phyloP scores from a whole-genome alignment of 345 rosid species.

The Abelmoschus esculentus region DNA sequence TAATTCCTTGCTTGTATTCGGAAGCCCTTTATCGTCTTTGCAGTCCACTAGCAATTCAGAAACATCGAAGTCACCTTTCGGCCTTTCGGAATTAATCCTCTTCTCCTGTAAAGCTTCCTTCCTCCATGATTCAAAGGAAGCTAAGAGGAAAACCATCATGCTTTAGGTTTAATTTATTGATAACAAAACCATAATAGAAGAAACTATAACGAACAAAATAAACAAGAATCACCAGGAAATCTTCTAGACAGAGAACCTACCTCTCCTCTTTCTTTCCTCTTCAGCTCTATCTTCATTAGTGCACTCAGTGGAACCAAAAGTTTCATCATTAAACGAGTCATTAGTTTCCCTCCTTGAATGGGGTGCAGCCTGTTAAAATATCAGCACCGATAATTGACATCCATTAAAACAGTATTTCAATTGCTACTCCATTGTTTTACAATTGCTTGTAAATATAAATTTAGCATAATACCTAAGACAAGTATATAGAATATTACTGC shows the following conservation, averaged over 20 bases:
- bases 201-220: not conserved
- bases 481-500: not conserved
- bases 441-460: not conserved
- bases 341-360: slow-evolving; percentile 55
- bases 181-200: slow-evolving; percentile 10
- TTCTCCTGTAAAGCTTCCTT: slow-evolving; percentile 80
- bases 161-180: slow-evolving; percentile 15
- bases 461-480: not conserved
- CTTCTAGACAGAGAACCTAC: slow-evolving; percentile 27
- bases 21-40: slow-evolving; percentile 45
- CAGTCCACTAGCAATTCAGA: slow-evolving; percentile 53
- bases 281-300: slow-evolving; percentile 82
- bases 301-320: slow-evolving; percentile 81
- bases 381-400: not conserved
- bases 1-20: slow-evolving; percentile 30
- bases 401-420: not conserved
- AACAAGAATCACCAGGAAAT: slow-evolving; percentile 6
- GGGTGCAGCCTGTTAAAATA: slow-evolving; percentile 62
- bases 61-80: slow-evolving; percentile 57
- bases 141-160: slow-evolving; percentile 33
- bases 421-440: not conserved
- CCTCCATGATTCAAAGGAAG: slow-evolving; percentile 89
- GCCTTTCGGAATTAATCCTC: slow-evolving; percentile 52
- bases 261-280: slow-evolving; percentile 96
- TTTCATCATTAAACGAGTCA: slow-evolving; percentile 80